These are phyloP conservation scores for Pseudogymnoascus sp. DNA, from an alignment of 2,329 filamentous ascomycete genomes.

Conservation along the genomic window DNA sequence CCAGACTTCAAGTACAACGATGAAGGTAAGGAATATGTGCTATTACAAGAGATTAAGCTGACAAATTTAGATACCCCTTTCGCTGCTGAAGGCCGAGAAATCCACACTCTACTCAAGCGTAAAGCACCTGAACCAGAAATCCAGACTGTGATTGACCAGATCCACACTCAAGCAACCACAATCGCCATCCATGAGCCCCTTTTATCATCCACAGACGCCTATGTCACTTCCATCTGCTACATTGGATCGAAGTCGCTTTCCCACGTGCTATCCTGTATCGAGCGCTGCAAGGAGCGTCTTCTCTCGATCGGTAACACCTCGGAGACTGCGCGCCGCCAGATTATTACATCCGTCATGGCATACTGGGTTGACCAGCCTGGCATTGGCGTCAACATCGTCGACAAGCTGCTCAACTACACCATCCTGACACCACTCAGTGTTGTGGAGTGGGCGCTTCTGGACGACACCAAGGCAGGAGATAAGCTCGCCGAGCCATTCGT, in stretches of 20 bases:
- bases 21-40: constrained; percentile 48
- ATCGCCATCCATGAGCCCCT: constrained; percentile 65
- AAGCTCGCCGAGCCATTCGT: constrained; percentile 67
- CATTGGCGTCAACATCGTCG: constrained; percentile 83
- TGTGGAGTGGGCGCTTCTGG: constrained; percentile 79
- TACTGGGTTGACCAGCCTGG: constrained; percentile 94
- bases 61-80: constrained; percentile 58
- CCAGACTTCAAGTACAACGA: constrained; percentile 87
- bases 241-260: constrained; percentile 93
- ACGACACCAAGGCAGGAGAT: constrained; percentile 50
- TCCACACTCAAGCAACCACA: constrained; percentile 70
- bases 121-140: constrained; percentile 84
- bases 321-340: constrained; percentile 72
- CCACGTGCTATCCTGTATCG: constrained; percentile 90
- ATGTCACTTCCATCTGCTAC: constrained; percentile 87
- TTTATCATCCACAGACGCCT: constrained; percentile 83
- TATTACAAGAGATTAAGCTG: constrained; percentile 12
- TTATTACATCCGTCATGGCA: constrained; percentile 79
- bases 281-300: constrained; percentile 85
- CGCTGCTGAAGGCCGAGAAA: constrained; percentile 72
- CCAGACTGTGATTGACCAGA: constrained; percentile 69
- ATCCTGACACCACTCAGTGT: constrained; percentile 82
- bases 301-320: constrained; percentile 70
- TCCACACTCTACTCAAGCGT: constrained; percentile 70
- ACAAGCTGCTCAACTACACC: constrained; percentile 95